Evolutionary conservation across 768 basidiomycete genomes (phyloP), one percentile per base, ranked within the genome.

Genomic region (Hysterangium stoloniferum): DNA sequence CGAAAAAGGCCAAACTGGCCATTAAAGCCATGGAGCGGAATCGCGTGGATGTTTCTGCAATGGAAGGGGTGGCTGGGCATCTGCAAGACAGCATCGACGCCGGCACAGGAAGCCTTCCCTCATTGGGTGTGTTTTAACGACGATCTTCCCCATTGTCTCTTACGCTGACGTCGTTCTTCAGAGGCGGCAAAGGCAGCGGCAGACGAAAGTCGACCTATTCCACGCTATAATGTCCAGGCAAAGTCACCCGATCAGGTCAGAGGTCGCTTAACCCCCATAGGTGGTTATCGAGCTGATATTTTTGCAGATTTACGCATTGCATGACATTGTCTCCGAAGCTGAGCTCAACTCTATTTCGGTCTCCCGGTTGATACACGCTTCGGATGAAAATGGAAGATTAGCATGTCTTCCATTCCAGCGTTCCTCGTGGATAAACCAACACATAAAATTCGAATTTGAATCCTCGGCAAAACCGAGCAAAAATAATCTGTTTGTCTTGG

Each of bases 21-120:
- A 93, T 97, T 61, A 78, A 78, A 46, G 86, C 91, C 4, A 78
- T 77, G 47, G 92, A 94, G 66, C 78, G 95, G 56, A 95, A 94
- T 68, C 82, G 82, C 63, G 82, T 99, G 32, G 92, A 96, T 68
- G 80, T 87, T 17, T 71, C 74, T 52, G 90, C 91, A 2, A 94
- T 96, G 86, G 78, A 87, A 63, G 79, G 79, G 7, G 89, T 90
- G 31, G 82, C 82, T 57, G 77, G 76, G 51, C 82, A 87, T 65
- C 70, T 99, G 54, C 86, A 90, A 74, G 80, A 85, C 28, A 77
- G 82, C 40, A 94, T 99, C 56, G 79, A 84, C 49, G 80, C 76
- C 56, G 83, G 78, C 35, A 84, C 85, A 0, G 74, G 70, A 43
- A 76, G 77, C 19, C 68, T 92, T 34, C 80, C 87, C 57, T 82